Base-by-base conservation (phyloP, 768 basidiomycete genomes). In the Termitomyces sp. region DNA sequence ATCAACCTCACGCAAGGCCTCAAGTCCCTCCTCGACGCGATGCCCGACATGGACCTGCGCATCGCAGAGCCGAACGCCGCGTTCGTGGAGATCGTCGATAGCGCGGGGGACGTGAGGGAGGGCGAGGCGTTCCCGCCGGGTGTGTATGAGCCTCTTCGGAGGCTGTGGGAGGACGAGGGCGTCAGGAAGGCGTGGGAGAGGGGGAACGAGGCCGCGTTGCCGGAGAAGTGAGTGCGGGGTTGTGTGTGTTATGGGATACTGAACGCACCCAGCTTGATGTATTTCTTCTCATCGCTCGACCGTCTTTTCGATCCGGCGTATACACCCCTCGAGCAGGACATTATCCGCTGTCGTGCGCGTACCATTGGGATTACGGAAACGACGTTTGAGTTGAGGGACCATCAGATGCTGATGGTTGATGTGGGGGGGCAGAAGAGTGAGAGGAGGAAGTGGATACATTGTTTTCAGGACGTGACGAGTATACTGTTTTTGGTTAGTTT, bases 401-500 rank as follows among this genome's bases (percentile, higher is more conserved):
- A 91, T 54, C 86, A 91, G 60, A 86, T 94, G 85, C 77, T 93
- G 52, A 91, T 98, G 88, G 89, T 97, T 53, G 94, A 97, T 64
- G 94, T 90, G 33, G 89, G 89, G 27, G 94, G 94, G 6, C 94
- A 97, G 75, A 92, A 95, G 78, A 91, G 87, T 68, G 94, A 94
- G 68, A 74, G 94, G 56, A 78, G 91, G 69, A 95, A 94, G 69
- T 94, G 92, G 92, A 94, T 94, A 62, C 92, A 94, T 64, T 93
- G 90, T 67, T 95, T 94, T 75, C 91, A 94, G 73, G 91, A 95
- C 64, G 94, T 96, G 50, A 95, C 93, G 3, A 89, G 89, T 58
- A 95, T 98, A 50, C 71, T 97, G 48, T 98, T 98, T 73, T 68
- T 96, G 61, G 92, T 94, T 62, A 91, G 90, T 63, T 71, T 97